phyloP scores from a whole-genome alignment of 225 moss, liverwort and hornwort genomes.

The Sphagnum tenellum region DNA sequence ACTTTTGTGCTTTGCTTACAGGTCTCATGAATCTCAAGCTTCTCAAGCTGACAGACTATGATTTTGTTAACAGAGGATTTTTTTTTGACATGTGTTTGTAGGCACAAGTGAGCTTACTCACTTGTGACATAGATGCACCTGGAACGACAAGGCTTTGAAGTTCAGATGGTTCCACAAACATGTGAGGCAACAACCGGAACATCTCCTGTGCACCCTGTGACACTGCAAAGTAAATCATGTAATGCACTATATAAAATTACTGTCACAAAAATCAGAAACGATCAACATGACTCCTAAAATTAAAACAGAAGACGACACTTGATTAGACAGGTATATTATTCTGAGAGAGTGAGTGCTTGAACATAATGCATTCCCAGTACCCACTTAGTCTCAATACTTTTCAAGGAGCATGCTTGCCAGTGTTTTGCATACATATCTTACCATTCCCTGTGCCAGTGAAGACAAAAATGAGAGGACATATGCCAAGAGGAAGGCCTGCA shows the following conservation, averaged over 20 bases:
- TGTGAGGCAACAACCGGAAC: conserved; percentile 70
- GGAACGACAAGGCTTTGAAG: conserved; percentile 43
- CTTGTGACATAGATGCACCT: conserved; percentile 23
- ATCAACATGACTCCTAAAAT: too few species aligned
- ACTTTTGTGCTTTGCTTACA: too few species aligned
- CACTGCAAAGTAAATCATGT: conserved; percentile 34
- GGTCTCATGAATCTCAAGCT: too few species aligned
- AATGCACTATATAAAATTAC: too few species aligned
- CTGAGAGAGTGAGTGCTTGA: too few species aligned
- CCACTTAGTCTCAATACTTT: neutral
- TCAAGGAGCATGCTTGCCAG: neutral
- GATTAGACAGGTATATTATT: too few species aligned
- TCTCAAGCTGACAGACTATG: neutral
- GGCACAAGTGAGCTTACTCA: neutral
- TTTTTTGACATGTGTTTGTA: neutral
- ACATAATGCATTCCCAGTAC: too few species aligned
- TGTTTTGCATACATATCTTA: conserved; percentile 9
- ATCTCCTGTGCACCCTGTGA: conserved; percentile 92
- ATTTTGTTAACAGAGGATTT: neutral
- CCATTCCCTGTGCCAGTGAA: conserved; percentile 93
- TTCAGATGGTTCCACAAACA: conserved; percentile 56
- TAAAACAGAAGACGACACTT: too few species aligned
- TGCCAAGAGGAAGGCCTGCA: conserved; percentile 69
- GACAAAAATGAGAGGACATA: conserved; percentile 83
- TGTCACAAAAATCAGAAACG: too few species aligned